Base-by-base conservation (phyloP, 768 basidiomycete species). In the Boletus huronensis region DNA sequence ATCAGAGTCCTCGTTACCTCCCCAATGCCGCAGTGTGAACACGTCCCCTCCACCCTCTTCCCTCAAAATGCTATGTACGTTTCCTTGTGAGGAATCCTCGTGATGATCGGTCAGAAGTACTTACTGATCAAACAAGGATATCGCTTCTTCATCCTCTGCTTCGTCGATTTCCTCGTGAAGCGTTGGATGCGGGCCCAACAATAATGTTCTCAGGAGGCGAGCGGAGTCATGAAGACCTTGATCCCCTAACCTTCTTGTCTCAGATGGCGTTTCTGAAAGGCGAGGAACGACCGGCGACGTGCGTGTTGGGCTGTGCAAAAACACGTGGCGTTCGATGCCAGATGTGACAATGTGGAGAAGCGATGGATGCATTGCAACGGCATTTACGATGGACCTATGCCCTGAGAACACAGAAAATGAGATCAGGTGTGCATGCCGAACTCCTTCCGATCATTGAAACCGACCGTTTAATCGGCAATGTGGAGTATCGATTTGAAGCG, bases 301-400 rank as follows among this genome's bases (percentile, higher is more conserved):
- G 6, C 74, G 64, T 6, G 83, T 84, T 3, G 87, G 81, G 60
- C 86, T 84, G 66, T 91, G 90, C 13, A 92, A 68, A 19, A 84
- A 62, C 25, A 90, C 77, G 56, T 82, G 76, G 25, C 81, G 82
- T 67, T 93, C 91, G 21, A 93, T 79, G 3, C 90, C 91, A 5
- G 85, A 76, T 5, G 89, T 89, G 34, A 81, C 77, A 29, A 90
- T 72, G 51, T 85, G 78, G 4, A 87, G 79, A 39, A 85, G 74
- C 21, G 79, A 74, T 2, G 91, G 90, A 64, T 93, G 91, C 53
- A 90, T 82, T 25, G 87, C 69, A 3, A 81, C 75, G 0, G 83
- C 80, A 64, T 93, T 93, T 42, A 92, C 83, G 49, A 93, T 89
- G 2, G 89, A 90, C 38, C 79, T 72, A 65, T 92, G 89, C 5